Evolutionary conservation across 345 rosid species (phyloP), one percentile per base, ranked within the genome.

Genomic region (Rhodamnia argentea): DNA sequence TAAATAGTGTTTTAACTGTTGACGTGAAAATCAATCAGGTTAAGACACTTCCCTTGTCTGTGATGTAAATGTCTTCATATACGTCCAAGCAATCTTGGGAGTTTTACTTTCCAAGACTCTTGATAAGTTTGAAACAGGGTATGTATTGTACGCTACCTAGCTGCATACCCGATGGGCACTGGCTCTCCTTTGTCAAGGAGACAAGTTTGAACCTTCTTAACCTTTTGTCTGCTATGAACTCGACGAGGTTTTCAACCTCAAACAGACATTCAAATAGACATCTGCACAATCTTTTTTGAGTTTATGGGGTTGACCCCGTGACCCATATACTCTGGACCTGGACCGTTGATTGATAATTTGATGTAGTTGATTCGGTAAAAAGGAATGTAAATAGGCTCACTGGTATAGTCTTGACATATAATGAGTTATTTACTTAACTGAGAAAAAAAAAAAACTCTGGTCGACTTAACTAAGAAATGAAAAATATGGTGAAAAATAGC

Each of bases 141-240:
- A 55, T 55, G 57, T 10, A 55, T 8, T 47, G 40, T 14, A 1
- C 5, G 2, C 20, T 13, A 13, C 14, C 74, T 62, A 27, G 42
- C 42, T 29, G 8, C 42, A 62, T 1, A 1, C 42, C 15, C 7
- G 7, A 9, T 32, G 14, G 18, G 9, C 4, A 15, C 0, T 3
- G 40, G 40, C 40, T 37, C 40, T 37, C 0, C 42, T 0, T 0
- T 3, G 22, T 18, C 76, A 64, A 29, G 1, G 42, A 64, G 6
- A 64, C 76, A 29, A 15, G 76, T 64, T 64, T 64, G 22, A 64
- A 15, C 44, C 0, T 64, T 32, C 32, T 42, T 16, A 64, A 10
- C 18, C 44, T 32, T 64, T 9, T 37, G 16, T 64, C 78, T 64
- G 18, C 13, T 8, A 0, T 16, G 6, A 9, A 64, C 44, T 64